Evolutionary conservation across 2,329 filamentous ascomycete species (phyloP), one percentile per base, ranked within the genome.

Genomic region (Fusarium nurragi): DNA sequence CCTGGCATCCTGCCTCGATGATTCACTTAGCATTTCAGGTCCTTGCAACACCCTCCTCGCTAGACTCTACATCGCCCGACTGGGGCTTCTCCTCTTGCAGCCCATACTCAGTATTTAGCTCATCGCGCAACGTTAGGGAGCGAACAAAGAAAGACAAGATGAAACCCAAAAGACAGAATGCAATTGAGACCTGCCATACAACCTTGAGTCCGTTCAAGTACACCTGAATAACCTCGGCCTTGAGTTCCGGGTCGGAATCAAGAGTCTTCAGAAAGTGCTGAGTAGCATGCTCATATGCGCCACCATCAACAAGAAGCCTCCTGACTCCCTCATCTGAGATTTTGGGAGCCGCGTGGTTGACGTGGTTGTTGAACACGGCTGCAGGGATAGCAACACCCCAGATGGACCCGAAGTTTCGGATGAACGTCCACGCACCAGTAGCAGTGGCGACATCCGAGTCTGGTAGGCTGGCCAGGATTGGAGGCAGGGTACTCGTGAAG

Each of bases 381-480:
- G 75, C 75, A 0, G 79, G 77, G 22, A 85, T 77, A 0, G 80
- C 74, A 2, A 81, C 75, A 10, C 81, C 83, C 71, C 83, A 80
- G 4, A 80, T 77, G n/a, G 74, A 68, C 4, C 83, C 83, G 28
- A 85, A 79, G 50, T 72, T 78, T 34, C 82, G 77, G 54, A 82
- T 69, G 55, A 85, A 86, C 1, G 74, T 69, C 74, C 77, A 83
- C 39, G 79, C 77, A 3, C 72, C 76, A 4, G 78, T 79, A 0
- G 78, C 77, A 2, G 74, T 52, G 2, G 78, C 77, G 0, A 72
- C 70, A 47, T 83, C 78, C 2, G 60, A 58, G 10, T 81, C 79
- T 1, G 69, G 34, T 2, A 81, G 62, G 0, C 72, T 63, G 1
- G 80, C 81, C 65, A 80, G 77, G 16, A 81, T 73, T 0, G 82